These are phyloP conservation scores for Zygoascus bituminiphila DNA, from an alignment of 805 yeast species.

Conservation along the genomic window DNA sequence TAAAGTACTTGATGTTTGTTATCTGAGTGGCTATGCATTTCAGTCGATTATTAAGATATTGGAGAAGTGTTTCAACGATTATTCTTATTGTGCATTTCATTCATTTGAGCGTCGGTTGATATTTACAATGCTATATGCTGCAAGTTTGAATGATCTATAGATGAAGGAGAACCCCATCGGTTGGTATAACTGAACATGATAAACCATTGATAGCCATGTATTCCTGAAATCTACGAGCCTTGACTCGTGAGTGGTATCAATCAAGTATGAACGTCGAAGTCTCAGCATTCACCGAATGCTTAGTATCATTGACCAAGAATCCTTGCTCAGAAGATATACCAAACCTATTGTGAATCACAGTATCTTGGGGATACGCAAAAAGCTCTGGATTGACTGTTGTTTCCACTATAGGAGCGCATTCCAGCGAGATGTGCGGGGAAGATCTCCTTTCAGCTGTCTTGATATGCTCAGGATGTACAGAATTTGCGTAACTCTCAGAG, in stretches of 20 bases:
- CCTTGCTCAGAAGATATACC: slow-evolving; percentile 29
- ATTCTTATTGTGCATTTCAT: too few relatives aligned
- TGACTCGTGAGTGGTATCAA: not conserved
- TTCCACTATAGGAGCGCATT: slow-evolving; percentile 24
- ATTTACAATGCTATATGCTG: too few relatives aligned
- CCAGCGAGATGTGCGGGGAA: slow-evolving; percentile 16
- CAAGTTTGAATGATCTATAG: too few relatives aligned
- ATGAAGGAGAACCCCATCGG: too few relatives aligned
- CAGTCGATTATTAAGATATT: too few relatives aligned
- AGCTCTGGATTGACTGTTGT: slow-evolving; percentile 15
- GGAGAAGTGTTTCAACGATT: too few relatives aligned
- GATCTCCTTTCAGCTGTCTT: not conserved
- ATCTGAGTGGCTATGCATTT: too few relatives aligned
- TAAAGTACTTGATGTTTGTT: too few relatives aligned
- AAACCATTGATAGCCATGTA: too few relatives aligned
- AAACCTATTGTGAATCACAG: slow-evolving; percentile 21
- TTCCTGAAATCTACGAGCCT: too few relatives aligned
- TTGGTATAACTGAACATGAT: too few relatives aligned
- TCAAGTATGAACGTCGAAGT: not conserved
- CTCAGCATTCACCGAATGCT: slow-evolving; percentile 26
- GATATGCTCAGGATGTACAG: not conserved
- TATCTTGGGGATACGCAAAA: slow-evolving; percentile 11
- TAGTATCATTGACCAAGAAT: slow-evolving; percentile 22
- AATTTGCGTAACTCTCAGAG: slow-evolving; percentile 1
- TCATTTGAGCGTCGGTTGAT: too few relatives aligned